phyloP scores from a whole-genome alignment of 2,329 filamentous ascomycete species.

The Alternaria infectoria region DNA sequence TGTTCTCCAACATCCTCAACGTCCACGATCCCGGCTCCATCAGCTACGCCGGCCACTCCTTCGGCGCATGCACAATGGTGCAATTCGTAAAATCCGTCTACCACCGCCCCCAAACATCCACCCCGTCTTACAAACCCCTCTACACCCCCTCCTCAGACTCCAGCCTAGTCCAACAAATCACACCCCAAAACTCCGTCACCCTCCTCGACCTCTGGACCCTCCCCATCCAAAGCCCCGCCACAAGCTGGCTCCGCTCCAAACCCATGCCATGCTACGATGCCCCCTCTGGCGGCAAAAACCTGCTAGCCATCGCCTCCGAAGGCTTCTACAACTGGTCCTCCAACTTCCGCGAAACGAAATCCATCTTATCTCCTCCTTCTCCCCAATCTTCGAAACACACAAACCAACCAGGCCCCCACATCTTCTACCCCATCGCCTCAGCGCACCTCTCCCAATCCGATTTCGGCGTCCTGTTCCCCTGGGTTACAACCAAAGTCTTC shows the following conservation, averaged over 20 bases:
- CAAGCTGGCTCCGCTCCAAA: constrained; percentile 70
- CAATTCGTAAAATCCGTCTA: constrained; percentile 82
- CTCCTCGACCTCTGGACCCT: constrained; percentile 84
- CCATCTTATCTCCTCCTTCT: constrained; percentile 62
- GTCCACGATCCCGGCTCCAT: constrained; percentile 75
- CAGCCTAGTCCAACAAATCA: constrained; percentile 69
- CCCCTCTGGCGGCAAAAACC: constrained; percentile 58
- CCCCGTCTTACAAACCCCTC: constrained; percentile 60
- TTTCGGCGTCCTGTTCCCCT: constrained; percentile 82
- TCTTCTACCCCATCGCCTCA: constrained; percentile 76
- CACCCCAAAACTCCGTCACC: constrained; percentile 67
- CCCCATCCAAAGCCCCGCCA: constrained; percentile 69
- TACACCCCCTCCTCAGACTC: constrained; percentile 65
- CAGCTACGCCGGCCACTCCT: constrained; percentile 80
- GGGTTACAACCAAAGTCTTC: constrained; percentile 59
- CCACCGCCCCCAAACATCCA: constrained; percentile 60
- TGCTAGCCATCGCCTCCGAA: constrained; percentile 76
- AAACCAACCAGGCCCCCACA: constrained; percentile 60
- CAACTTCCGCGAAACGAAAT: constrained; percentile 73
- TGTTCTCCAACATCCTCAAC: constrained; percentile 68
- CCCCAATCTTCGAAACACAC: constrained; percentile 25
- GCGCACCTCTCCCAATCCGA: constrained; percentile 85
- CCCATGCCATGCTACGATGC: constrained; percentile 72
- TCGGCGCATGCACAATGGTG: constrained; percentile 75
- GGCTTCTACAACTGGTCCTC: constrained; percentile 79